These are phyloP conservation scores for Barbatosphaeria neglecta DNA, from an alignment of 495 filamentous ascomycete species.

Conservation along the genomic window DNA sequence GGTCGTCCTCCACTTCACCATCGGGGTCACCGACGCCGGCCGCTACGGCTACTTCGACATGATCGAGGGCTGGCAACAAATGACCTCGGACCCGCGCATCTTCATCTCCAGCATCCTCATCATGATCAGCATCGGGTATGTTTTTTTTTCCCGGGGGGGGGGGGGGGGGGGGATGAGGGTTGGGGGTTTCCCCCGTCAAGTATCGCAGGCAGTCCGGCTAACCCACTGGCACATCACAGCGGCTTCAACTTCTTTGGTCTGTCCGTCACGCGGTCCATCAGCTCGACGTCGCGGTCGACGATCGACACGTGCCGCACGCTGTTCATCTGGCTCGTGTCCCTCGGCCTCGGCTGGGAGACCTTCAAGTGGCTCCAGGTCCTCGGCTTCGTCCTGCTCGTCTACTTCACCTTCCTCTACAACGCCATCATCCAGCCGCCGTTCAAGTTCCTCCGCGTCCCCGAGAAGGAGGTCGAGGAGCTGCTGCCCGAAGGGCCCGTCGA, in stretches of 20 bases:
- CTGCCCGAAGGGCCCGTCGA: constrained; percentile 79
- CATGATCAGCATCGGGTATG: constrained; percentile 94
- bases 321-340: constrained; percentile 94
- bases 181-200: not conserved
- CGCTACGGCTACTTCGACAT: constrained; percentile 80
- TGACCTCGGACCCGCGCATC: constrained; percentile 57
- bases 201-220: too few species aligned
- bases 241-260: constrained; percentile 99
- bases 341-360: constrained; percentile 88
- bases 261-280: constrained; percentile 76
- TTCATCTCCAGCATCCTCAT: constrained; percentile 69
- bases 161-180: not conserved
- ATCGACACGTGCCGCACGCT: constrained; percentile 96
- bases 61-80: constrained; percentile 68
- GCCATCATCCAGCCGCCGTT: constrained; percentile 77
- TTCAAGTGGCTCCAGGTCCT: constrained; percentile 96
- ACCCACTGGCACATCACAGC: constrained; percentile 26
- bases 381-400: constrained; percentile 82
- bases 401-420: constrained; percentile 96
- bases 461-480: constrained; percentile 36
- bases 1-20: constrained; percentile 61
- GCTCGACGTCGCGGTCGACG: constrained; percentile 82
- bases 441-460: constrained; percentile 23
- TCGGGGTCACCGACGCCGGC: constrained; percentile 65
- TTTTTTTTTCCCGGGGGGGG: constrained; percentile 2